Evolutionary conservation across 169 alveolate species (phyloP).

Genomic region (Eimeria tenella): DNA sequence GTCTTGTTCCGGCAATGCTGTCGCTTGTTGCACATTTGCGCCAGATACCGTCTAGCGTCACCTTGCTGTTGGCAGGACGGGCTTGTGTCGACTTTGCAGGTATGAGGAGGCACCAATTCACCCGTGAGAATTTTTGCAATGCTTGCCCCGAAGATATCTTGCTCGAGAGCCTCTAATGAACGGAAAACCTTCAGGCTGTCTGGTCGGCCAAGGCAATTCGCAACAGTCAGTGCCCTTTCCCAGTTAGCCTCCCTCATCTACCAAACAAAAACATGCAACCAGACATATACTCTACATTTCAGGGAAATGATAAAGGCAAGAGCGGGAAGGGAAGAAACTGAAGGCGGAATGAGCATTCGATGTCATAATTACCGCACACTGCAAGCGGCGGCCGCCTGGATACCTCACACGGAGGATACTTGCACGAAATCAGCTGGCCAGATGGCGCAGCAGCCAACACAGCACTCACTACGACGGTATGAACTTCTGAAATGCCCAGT

Average conservation of each 20-base stretch:
- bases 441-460: too few relatives aligned
- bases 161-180: conserved; percentile 58
- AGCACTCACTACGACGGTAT: conserved; percentile 48
- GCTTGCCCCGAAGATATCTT: conserved; percentile 14
- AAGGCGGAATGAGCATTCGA: too few relatives aligned
- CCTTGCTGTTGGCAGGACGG: background rate
- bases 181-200: conserved; percentile 41
- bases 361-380: background rate
- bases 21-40: background rate
- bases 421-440: background rate
- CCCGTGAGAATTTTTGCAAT: background rate
- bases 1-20: background rate
- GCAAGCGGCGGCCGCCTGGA: background rate
- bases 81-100: background rate
- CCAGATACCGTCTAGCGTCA: background rate
- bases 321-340: too few relatives aligned
- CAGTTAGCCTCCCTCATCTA: conserved; percentile 39
- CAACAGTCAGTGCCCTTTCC: conserved; percentile 27
- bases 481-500: conserved; percentile 55
- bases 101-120: conserved; percentile 31
- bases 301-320: too few relatives aligned
- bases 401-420: too few relatives aligned
- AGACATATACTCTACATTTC: too few relatives aligned
- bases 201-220: conserved; percentile 17
- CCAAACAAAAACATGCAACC: too few relatives aligned